phyloP scores from a whole-genome alignment of 129 eudicot genomes.

The Ambrosia trifida region DNA sequence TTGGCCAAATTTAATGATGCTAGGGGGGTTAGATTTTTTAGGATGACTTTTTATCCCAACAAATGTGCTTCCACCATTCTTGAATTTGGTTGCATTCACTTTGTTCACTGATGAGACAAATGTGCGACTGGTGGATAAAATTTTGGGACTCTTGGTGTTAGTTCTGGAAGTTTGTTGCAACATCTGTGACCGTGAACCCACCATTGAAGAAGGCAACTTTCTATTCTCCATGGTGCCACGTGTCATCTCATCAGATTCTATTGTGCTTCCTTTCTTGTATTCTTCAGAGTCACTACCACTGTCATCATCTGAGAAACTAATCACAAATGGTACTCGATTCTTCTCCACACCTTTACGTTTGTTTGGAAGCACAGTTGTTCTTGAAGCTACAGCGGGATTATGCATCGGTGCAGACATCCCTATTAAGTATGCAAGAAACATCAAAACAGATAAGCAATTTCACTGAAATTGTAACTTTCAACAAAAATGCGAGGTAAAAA shows the following conservation, averaged over 20 bases:
- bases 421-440: conserved; percentile 37
- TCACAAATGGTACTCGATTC: conserved; percentile 66
- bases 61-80: conserved; percentile 33
- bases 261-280: conserved; percentile 23
- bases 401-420: conserved; percentile 30
- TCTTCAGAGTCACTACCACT: conserved; percentile 74
- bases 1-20: conserved; percentile 36
- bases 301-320: conserved; percentile 82
- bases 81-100: conserved; percentile 37
- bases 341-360: conserved; percentile 44
- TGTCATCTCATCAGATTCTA: conserved; percentile 26
- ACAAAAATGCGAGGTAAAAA: conserved; percentile 1
- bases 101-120: conserved; percentile 41
- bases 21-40: conserved; percentile 32
- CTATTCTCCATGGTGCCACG: conserved; percentile 23
- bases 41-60: conserved; percentile 35
- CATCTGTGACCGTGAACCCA: conserved; percentile 39
- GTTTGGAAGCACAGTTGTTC: conserved; percentile 30
- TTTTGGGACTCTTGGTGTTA: conserved; percentile 39
- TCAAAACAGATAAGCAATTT: conserved; percentile 18
- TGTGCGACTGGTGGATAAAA: conserved; percentile 43
- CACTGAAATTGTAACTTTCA: not conserved
- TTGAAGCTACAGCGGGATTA: conserved; percentile 26
- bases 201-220: conserved; percentile 37
- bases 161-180: conserved; percentile 28